Evolutionary conservation across 257 asterid species (phyloP).

Genomic region (Echium plantagineum): DNA sequence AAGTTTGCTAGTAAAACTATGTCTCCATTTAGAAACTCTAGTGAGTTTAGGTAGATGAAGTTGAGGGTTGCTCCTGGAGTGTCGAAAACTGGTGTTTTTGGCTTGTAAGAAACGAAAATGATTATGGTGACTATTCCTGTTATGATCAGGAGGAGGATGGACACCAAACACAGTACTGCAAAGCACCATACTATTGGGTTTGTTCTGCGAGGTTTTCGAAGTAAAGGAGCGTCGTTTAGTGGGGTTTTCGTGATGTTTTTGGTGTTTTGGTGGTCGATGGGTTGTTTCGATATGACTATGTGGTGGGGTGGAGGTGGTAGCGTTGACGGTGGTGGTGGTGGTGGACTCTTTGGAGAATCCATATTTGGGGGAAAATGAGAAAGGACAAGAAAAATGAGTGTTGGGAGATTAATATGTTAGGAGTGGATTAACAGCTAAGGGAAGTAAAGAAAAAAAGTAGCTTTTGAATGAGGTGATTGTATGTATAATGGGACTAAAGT

Average conservation of each 20-base stretch:
- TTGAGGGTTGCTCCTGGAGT: constrained; percentile 49
- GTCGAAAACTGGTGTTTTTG: constrained; percentile 57
- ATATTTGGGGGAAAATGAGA: constrained; percentile 9
- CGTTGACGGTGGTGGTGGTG: constrained; percentile 14
- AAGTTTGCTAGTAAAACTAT: constrained; percentile 56
- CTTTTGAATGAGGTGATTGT: constrained; percentile 29
- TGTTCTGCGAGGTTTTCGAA: constrained; percentile 27
- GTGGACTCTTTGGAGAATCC: constrained; percentile 17
- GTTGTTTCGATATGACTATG: background rate
- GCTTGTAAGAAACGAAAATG: constrained; percentile 43
- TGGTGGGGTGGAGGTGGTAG: constrained; percentile 23
- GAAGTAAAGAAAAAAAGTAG: constrained; percentile 22
- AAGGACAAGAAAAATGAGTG: constrained; percentile 19
- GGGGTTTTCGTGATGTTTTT: background rate
- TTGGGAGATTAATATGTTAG: constrained; percentile 25
- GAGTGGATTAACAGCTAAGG: constrained; percentile 22
- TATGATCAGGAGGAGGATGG: constrained; percentile 55
- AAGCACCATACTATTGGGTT: constrained; percentile 62
- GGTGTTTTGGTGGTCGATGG: background rate
- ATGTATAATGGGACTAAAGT: constrained; percentile 24
- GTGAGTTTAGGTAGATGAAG: constrained; percentile 40
- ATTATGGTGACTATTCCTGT: constrained; percentile 54
- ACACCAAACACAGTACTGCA: constrained; percentile 63
- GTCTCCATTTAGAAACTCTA: constrained; percentile 44
- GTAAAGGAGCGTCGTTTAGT: background rate